These are phyloP conservation scores for Spathaspora passalidarum DNA, from an alignment of 805 yeast genomes.

Conservation along the genomic window DNA sequence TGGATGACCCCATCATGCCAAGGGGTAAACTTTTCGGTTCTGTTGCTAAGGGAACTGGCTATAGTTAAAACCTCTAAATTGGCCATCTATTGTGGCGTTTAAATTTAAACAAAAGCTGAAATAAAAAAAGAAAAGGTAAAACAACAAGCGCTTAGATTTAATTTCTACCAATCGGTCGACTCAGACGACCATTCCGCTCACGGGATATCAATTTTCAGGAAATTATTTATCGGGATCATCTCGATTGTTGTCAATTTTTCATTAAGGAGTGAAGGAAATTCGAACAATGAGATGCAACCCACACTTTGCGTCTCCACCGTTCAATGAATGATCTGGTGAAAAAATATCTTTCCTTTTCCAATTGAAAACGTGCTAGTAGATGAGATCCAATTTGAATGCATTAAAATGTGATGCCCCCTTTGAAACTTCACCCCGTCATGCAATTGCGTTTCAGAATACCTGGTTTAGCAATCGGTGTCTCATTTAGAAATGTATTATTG, in stretches of 20 bases:
- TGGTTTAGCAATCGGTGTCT: too few species aligned
- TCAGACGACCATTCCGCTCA: neutral
- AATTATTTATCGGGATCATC: too few species aligned
- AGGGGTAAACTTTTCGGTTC: neutral
- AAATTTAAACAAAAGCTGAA: neutral
- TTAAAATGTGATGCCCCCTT: too few species aligned
- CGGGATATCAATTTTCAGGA: neutral
- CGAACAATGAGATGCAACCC: neutral
- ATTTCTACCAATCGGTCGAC: neutral
- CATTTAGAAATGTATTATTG: too few species aligned
- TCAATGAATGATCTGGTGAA: neutral
- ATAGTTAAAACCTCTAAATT: neutral
- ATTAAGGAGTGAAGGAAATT: neutral
- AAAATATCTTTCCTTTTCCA: neutral
- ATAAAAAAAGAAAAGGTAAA: neutral
- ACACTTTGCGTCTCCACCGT: neutral
- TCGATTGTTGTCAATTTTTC: neutral
- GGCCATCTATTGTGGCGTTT: neutral
- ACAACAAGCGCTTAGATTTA: too few species aligned
- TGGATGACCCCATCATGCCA: neutral
- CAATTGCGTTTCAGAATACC: too few species aligned
- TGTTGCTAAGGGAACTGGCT: neutral
- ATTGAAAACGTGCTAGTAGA: neutral
- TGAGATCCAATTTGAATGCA: too few species aligned
- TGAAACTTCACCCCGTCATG: constrained; percentile 1